Percentiles rank a stretch among this genome's conserved stretches.
Conservation (phyloP, 2,329 filamentous ascomycete species). For the Aspergillus ibericus region DNA sequence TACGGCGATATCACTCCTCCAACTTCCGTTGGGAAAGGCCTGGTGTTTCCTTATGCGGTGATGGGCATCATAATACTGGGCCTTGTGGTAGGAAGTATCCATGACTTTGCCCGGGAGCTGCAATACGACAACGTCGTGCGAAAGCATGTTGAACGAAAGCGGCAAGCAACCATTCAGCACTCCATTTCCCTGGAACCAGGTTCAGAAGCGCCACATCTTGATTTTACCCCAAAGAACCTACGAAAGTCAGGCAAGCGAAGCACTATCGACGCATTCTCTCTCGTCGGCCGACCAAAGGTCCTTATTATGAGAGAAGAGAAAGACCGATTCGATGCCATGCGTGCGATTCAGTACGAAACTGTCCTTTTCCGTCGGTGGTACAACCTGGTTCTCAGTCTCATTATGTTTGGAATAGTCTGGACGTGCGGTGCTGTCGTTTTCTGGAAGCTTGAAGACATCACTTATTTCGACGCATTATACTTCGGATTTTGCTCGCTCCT, state of each 20-base stretch:
- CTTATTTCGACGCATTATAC: constrained; percentile 80
- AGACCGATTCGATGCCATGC: constrained; percentile 77
- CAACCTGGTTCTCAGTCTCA: constrained; percentile 66
- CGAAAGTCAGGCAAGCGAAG: constrained; percentile 20
- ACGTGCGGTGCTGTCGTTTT: constrained; percentile 77
- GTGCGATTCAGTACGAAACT: constrained; percentile 69
- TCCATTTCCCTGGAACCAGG: constrained; percentile 31
- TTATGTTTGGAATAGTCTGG: constrained; percentile 74
- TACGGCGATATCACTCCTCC: constrained; percentile 63
- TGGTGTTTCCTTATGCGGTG: constrained; percentile 81
- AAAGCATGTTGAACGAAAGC: constrained; percentile 57
- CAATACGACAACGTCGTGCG: constrained; percentile 63
- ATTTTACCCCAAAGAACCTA: constrained; percentile 9
- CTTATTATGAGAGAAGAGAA: constrained; percentile 64
- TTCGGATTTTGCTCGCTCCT: constrained; percentile 81
- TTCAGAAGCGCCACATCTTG: background rate
- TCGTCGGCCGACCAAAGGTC: constrained; percentile 44
- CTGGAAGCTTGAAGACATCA: constrained; percentile 59
- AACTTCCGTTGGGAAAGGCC: constrained; percentile 61
- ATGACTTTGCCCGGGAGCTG: constrained; percentile 63
- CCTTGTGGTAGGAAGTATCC: constrained; percentile 78
- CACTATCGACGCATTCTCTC: constrained; percentile 24
- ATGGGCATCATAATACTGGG: constrained; percentile 81
- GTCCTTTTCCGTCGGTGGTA: constrained; percentile 70
- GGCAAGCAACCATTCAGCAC: constrained; percentile 55